Conservation (phyloP, 2,329 filamentous ascomycete species). For the Calonectria hawksworthii region DNA sequence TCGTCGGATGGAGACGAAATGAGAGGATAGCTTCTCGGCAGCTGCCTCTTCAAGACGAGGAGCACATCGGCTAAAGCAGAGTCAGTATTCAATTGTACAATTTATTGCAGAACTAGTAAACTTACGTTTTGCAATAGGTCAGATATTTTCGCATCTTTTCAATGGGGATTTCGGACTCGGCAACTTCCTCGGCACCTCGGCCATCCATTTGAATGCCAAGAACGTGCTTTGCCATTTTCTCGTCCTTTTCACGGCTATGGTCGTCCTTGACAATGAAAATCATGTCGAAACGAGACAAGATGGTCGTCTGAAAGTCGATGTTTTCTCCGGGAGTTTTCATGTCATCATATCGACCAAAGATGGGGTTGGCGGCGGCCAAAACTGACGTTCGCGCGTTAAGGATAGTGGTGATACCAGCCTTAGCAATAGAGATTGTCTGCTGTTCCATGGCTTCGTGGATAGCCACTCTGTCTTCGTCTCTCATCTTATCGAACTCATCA, state of each 20-base stretch:
- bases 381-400: conserved; percentile 96
- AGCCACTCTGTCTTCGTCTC: conserved; percentile 95
- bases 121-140: conserved; percentile 94
- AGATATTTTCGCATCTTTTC: conserved; percentile 99
- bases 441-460: conserved; percentile 99
- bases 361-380: conserved; percentile 94
- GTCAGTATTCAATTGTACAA: conserved; percentile 44
- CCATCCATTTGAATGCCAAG: conserved; percentile 98
- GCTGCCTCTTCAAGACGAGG: conserved; percentile 91
- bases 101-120: conserved; percentile 34
- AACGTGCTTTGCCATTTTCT: conserved; percentile 95
- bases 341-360: conserved; percentile 98
- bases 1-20: conserved; percentile 95
- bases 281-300: conserved; percentile 98
- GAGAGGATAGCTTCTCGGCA: conserved; percentile 94
- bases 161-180: conserved; percentile 89
- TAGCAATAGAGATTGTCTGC: conserved; percentile 98
- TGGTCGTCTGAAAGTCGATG: conserved; percentile 99
- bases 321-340: conserved; percentile 98
- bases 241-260: conserved; percentile 89
- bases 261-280: conserved; percentile 99
- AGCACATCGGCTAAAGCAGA: conserved; percentile 79
- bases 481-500: conserved; percentile 99
- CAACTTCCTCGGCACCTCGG: conserved; percentile 83
- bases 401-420: conserved; percentile 98